phyloP scores from a whole-genome alignment of 768 basidiomycete genomes.

The Boletus tomentosulus region DNA sequence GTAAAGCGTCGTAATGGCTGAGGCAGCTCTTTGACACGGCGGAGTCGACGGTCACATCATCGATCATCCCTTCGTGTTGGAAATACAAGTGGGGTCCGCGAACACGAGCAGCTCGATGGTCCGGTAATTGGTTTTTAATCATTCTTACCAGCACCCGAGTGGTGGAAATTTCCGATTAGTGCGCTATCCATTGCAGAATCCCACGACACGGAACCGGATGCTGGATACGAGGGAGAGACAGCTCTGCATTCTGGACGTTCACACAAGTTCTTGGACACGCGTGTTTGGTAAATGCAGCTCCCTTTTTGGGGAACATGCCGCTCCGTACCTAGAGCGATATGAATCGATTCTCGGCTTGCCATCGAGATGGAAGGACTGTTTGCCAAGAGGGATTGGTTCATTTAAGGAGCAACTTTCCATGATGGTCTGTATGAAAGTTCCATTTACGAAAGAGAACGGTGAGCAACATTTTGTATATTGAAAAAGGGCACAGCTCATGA shows the following conservation, averaged over 20 bases:
- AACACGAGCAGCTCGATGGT: too few relatives aligned
- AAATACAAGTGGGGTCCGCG: too few relatives aligned
- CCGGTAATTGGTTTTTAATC: too few relatives aligned
- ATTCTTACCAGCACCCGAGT: too few relatives aligned
- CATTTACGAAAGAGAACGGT: constrained; percentile 8
- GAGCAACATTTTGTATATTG: neutral
- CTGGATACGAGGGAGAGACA: too few relatives aligned
- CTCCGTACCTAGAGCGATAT: neutral
- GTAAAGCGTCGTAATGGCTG: too few relatives aligned
- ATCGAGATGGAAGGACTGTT: neutral
- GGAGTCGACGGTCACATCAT: too few relatives aligned
- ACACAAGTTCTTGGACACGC: neutral
- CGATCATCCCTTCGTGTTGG: too few relatives aligned
- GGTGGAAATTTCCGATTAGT: too few relatives aligned
- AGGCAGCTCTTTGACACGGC: too few relatives aligned
- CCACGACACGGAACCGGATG: neutral
- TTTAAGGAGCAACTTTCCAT: constrained; percentile 10
- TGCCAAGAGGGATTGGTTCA: constrained; percentile 12
- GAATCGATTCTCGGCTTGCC: neutral
- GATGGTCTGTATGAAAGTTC: constrained; percentile 3
- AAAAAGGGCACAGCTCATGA: constrained; percentile 6
- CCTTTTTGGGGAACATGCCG: neutral
- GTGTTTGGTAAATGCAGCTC: neutral
- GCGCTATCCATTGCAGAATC: too few relatives aligned
- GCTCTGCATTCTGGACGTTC: neutral